A percentile compares a stretch with the other conserved stretches of the same genome.
Conservation (phyloP, 169 alveolate genomes). For the Prorocentrum cordatum region DNA sequence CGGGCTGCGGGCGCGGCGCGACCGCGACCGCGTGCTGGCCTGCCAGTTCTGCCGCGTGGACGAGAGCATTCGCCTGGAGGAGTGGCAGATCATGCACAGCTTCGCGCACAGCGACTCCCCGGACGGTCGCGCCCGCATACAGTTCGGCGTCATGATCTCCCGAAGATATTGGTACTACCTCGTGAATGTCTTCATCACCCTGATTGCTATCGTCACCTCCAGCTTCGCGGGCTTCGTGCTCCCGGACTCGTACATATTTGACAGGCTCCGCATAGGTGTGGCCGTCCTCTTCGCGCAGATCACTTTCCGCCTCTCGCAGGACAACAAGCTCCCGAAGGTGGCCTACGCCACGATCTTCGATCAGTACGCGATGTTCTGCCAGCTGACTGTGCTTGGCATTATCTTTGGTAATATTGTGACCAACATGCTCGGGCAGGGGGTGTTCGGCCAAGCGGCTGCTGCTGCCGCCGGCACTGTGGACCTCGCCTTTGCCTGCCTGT, state of each 20-base stretch:
- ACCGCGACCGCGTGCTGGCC: constrained; percentile 19
- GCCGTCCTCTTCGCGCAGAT: constrained; percentile 61
- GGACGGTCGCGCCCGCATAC: constrained; percentile 65
- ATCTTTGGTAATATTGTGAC: too few relatives aligned
- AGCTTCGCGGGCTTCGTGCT: constrained; percentile 38
- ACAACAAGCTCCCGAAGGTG: constrained; percentile 58
- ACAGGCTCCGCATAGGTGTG: constrained; percentile 34
- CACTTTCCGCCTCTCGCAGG: constrained; percentile 47
- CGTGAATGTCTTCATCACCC: constrained; percentile 20
- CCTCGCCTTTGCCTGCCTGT: too few relatives aligned
- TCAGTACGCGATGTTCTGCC: constrained; percentile 49
- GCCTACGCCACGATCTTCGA: constrained; percentile 57
- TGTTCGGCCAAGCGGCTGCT: too few relatives aligned
- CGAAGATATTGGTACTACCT: constrained; percentile 28
- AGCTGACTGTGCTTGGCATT: constrained; percentile 19
- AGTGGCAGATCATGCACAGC: constrained; percentile 14
- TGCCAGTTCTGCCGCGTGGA: constrained; percentile 43
- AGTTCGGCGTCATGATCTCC: constrained; percentile 41
- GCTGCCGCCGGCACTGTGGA: too few relatives aligned
- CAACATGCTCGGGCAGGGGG: too few relatives aligned
- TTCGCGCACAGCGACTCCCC: constrained; percentile 20
- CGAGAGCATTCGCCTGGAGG: constrained; percentile 22
- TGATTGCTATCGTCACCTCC: constrained; percentile 14
- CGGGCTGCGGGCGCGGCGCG: constrained; percentile 46
- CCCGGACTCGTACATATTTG: not conserved